Evolutionary conservation across 1,284 basidiomycete species (phyloP), one percentile per base, ranked within the genome.

Genomic region (Trametes pubescens): DNA sequence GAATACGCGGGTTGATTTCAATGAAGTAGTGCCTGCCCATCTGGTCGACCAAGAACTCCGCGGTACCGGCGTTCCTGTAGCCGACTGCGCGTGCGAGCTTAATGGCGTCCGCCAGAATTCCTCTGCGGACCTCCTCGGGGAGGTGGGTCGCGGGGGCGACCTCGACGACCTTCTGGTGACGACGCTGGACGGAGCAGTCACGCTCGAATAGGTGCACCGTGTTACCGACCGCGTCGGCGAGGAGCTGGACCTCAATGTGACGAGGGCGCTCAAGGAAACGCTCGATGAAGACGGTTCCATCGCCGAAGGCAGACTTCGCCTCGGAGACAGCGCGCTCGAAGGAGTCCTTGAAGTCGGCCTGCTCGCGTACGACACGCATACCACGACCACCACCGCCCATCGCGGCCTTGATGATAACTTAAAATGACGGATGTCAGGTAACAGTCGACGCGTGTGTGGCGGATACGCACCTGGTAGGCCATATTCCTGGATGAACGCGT

Each of bases 141-240:
- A 99, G 87, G 77, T 98, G 94, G 52, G 92, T 95, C 24, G 98
- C 97, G 37, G 98, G 98, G 0, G 98, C 98, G 54, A 99, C 95
- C 80, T 99, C 98, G 68, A 99, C 98, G 68, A 99, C 96, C 80
- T 99, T 99, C 78, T 99, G 97, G 80, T 99, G 96, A 67, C 97
- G 88, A 71, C 97, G 86, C 79, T 99, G 97, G 32, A 99, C 97
- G 32, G 97, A 99, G 79, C 97, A 99, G 78, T 99, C 97, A 77
- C 97, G 95, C 80, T 99, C 97, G 72, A 98, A 99, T 40, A 99
- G 87, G 78, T 99, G 96, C 68, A 99, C 94, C 43, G 93, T 93
- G 84, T 98, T 98, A 59, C 97, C 97, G 65, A 90, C 79, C 4
- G 85, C 88, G 76, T 99, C 97, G 37, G 95, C 97, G 57, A 99